Conservation (phyloP, 2,329 filamentous ascomycete species). For the Orbilia ellipsospora region DNA sequence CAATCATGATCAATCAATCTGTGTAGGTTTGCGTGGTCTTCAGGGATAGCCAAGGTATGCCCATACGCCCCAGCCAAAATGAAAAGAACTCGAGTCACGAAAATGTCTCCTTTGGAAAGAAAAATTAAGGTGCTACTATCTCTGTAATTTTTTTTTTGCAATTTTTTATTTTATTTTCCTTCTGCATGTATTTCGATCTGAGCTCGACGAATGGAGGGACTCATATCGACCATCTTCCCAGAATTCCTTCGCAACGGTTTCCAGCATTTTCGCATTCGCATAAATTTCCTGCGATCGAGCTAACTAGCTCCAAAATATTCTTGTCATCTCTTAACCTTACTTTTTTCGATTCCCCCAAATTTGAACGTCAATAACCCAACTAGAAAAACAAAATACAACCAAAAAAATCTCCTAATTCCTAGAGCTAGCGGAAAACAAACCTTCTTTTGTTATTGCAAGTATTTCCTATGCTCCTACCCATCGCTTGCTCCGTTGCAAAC, state of each 20-base stretch:
- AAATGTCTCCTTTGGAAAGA: slow-evolving; percentile 45
- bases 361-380: not conserved
- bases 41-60: slow-evolving; percentile 44
- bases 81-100: slow-evolving; percentile 14
- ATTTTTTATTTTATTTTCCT: no score
- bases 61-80: slow-evolving; percentile 29
- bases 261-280: slow-evolving; percentile 29
- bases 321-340: slow-evolving; percentile 11
- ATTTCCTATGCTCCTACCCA: no score
- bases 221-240: slow-evolving; percentile 42
- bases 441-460: no score
- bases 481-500: no score
- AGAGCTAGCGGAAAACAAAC: slow-evolving; percentile 16
- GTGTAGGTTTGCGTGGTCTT: slow-evolving; percentile 34
- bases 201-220: slow-evolving; percentile 43
- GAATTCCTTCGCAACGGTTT: slow-evolving; percentile 44
- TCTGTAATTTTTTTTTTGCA: slow-evolving; percentile 6
- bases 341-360: not conserved
- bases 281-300: slow-evolving; percentile 20
- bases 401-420: slow-evolving; percentile 12
- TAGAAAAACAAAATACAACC: not conserved
- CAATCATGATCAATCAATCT: no score
- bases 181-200: slow-evolving; percentile 3
- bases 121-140: not conserved
- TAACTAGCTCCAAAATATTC: slow-evolving; percentile 21